These are phyloP conservation scores for Gossypium anomalum DNA, from an alignment of 345 rosid genomes.

Conservation along the genomic window DNA sequence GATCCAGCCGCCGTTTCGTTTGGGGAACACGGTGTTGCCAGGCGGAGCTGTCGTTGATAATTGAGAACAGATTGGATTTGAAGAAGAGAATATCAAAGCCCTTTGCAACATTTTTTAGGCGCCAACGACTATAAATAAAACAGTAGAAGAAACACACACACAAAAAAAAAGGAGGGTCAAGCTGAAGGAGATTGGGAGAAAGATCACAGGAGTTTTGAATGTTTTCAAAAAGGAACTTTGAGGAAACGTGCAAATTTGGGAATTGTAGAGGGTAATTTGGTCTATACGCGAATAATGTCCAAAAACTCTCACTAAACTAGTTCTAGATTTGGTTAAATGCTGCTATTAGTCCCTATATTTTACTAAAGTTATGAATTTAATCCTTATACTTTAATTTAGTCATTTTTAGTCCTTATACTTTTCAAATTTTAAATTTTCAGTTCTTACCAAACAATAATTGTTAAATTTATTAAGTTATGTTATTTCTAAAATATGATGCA, in stretches of 20 bases:
- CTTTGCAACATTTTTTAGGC: slow-evolving; percentile 11
- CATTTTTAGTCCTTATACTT: no score
- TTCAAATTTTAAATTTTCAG: no score
- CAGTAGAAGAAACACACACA: not conserved
- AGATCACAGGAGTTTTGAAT: not conserved
- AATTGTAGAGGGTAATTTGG: not conserved
- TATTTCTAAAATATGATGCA: no score
- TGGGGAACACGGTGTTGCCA: not conserved
- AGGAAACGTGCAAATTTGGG: not conserved
- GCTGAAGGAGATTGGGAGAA: not conserved
- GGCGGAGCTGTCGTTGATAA: not conserved
- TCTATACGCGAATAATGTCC: not conserved
- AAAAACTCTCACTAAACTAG: not conserved
- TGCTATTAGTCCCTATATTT: no score
- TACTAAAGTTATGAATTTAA: no score
- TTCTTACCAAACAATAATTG: no score
- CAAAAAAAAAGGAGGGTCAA: not conserved
- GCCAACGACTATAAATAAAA: not conserved
- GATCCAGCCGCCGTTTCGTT: slow-evolving; percentile 13
- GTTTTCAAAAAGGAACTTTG: not conserved
- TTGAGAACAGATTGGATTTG: not conserved
- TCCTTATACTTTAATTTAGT: no score
- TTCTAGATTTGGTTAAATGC: no score
- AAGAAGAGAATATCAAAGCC: slow-evolving; percentile 1
- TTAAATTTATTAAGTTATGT: no score